Evolutionary conservation across 306 rosid genomes (phyloP), one percentile per base, ranked within the genome.

Genomic region (Dryas drummondii): DNA sequence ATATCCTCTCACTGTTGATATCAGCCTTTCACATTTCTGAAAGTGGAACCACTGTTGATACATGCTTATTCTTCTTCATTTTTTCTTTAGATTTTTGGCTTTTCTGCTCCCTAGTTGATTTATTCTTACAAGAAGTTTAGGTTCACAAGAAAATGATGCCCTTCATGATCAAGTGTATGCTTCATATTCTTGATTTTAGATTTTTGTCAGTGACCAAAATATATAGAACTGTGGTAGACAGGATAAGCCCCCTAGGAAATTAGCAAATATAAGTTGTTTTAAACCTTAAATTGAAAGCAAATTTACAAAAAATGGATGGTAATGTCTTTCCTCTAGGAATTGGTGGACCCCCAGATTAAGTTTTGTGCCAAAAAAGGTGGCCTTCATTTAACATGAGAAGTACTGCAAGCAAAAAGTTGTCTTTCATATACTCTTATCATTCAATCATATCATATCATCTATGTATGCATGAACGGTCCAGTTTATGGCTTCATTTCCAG

Each of bases 11-110:
- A 22, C 22, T 22, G 22, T 22, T 22, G 22, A 22, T 22, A 76
- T 83, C 77, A 82, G 76, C 81, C 83, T 27, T 83, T 61, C 76
- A 71, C 71, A 59, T 80, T 79, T 83, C 46, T 73, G 74, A 74
- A 73, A 77, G 79, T 67, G 59, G 79, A 78, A 77, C 78, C 64
- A 80, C 81, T 73, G 81, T 70, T 66, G 53, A 72, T 80, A 80
- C 83, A 71, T 80, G 84, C 70, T 58, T 56, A 50, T 76, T 77
- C 86, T 84, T 82, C 85, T 77, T 81, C 61, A 75, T 76, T 82
- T 73, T 22, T 22, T 19, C 0, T 19, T 19, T n/a, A n/a, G n/a
- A n/a, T n/a, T 22, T 22, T 49, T 68, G 78, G 77, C 74, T 70
- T 32, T 62, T 75, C 37, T 64, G 45, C 82, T 32, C 37, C 37